Percentiles rank a stretch among this genome's conserved stretches.
Evolutionary conservation across 352 stramenopile species (phyloP).

Genomic region (Blastocystis sp.): DNA sequence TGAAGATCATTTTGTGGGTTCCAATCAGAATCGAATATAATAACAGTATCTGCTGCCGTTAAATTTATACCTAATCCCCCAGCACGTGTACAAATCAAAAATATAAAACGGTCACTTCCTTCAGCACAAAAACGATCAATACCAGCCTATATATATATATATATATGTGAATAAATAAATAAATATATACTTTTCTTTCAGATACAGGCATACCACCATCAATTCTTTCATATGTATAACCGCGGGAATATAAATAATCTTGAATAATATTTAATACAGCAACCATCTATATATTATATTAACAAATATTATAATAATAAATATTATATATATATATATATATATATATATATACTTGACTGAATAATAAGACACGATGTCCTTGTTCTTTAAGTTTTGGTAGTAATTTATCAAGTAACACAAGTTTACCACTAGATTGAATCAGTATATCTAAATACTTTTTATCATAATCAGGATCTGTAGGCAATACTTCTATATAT

Average conservation of each 20-base stretch:
- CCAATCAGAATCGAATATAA: conserved; percentile 67
- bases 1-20: conserved; percentile 63
- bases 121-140: conserved; percentile 67
- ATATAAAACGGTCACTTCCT: conserved; percentile 58
- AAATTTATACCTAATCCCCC: conserved; percentile 91
- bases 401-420: conserved; percentile 93
- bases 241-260: conserved; percentile 74
- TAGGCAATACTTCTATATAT: no score
- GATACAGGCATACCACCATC: conserved; percentile 89
- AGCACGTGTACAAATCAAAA: conserved; percentile 87
- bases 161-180: no score
- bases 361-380: conserved; percentile 92
- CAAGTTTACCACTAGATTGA: conserved; percentile 80
- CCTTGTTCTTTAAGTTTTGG: conserved; percentile 75
- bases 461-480: no score
- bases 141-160: no score
- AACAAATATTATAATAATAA: no score
- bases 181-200: no score
- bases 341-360: conserved; percentile 94
- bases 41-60: conserved; percentile 28
- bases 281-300: conserved; percentile 43
- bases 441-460: conserved; percentile 69
- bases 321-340: no score
- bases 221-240: conserved; percentile 83
- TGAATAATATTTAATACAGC: conserved; percentile 95